A percentile compares a stretch with the other conserved stretches of the same genome.
phyloP scores from a whole-genome alignment of 2,329 filamentous ascomycete species.

The Leptoxyphium fumago region DNA sequence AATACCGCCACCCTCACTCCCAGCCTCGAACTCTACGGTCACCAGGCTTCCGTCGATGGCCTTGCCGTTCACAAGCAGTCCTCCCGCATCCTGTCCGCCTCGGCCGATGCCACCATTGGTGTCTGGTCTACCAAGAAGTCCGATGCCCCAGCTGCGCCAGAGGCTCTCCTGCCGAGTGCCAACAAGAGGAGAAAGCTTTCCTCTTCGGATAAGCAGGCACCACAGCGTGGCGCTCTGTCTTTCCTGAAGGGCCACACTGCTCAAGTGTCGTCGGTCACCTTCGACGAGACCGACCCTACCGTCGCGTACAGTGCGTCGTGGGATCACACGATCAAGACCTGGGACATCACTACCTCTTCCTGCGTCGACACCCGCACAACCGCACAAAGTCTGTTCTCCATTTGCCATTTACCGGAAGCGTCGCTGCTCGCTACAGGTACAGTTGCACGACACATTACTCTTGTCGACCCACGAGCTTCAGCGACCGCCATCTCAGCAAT shows the following conservation, averaged over 20 bases:
- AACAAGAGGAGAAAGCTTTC: conserved; percentile 63
- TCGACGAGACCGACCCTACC: conserved; percentile 71
- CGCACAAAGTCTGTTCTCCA: conserved; percentile 65
- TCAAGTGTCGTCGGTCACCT: conserved; percentile 64
- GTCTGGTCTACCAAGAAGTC: conserved; percentile 75
- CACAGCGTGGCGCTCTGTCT: conserved; percentile 65
- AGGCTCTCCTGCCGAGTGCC: conserved; percentile 44
- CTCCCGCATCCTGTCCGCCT: conserved; percentile 70
- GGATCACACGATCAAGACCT: conserved; percentile 81
- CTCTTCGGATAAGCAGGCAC: conserved; percentile 29
- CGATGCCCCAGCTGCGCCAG: conserved; percentile 58
- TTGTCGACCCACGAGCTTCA: conserved; percentile 78
- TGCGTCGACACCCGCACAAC: conserved; percentile 74
- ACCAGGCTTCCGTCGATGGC: conserved; percentile 58
- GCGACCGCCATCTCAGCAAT: conserved; percentile 66
- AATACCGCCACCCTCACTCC: conserved; percentile 43
- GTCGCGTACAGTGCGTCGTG: conserved; percentile 84
- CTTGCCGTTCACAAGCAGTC: conserved; percentile 60
- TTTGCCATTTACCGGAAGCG: conserved; percentile 56
- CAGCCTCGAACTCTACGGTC: conserved; percentile 69
- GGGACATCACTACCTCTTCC: conserved; percentile 69
- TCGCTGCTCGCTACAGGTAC: conserved; percentile 60
- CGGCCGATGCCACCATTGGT: conserved; percentile 69
- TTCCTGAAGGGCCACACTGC: conserved; percentile 58
- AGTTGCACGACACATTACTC: conserved; percentile 70